Evolutionary conservation across 352 stramenopile genomes (phyloP).

Genomic region (Phytopythium ostracodes): DNA sequence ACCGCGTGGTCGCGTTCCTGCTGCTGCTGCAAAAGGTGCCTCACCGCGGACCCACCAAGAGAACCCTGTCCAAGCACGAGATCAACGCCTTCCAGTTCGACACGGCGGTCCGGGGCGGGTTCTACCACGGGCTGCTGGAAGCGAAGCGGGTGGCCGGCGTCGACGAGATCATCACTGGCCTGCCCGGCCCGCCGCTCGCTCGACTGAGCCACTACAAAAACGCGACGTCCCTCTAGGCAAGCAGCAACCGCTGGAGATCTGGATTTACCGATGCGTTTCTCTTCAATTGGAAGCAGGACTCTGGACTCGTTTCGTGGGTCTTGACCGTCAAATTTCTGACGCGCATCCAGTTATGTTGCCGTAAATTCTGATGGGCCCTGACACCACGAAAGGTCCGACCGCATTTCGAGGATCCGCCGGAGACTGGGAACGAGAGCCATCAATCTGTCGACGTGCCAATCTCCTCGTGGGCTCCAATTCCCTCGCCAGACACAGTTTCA

Average conservation of each 20-base stretch:
- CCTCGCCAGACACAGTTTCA: not conserved
- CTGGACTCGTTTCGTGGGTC: no score
- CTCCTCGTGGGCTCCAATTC: not conserved
- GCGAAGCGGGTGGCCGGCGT: slow-evolving; percentile 32
- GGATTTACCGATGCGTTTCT: no score
- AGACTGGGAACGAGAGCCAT: not conserved
- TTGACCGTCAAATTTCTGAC: not conserved
- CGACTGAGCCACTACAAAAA: slow-evolving; percentile 20
- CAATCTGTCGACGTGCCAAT: not conserved
- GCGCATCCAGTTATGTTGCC: not conserved
- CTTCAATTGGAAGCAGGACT: not conserved
- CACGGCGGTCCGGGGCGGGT: slow-evolving; percentile 44
- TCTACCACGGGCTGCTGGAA: slow-evolving; percentile 62
- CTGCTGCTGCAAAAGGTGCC: slow-evolving; percentile 50
- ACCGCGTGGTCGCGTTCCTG: slow-evolving; percentile 43
- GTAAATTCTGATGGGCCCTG: not conserved
- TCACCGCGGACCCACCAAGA: slow-evolving; percentile 56
- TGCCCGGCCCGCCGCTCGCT: slow-evolving; percentile 34
- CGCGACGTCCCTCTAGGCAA: slow-evolving; percentile 24
- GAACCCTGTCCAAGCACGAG: slow-evolving; percentile 50
- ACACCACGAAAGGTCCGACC: not conserved
- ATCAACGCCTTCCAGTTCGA: slow-evolving; percentile 63
- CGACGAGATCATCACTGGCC: slow-evolving; percentile 37
- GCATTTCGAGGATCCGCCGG: not conserved
- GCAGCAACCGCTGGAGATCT: not conserved